phyloP scores from a whole-genome alignment of 1,284 basidiomycete species.

The Paramarasmius palmivorus region DNA sequence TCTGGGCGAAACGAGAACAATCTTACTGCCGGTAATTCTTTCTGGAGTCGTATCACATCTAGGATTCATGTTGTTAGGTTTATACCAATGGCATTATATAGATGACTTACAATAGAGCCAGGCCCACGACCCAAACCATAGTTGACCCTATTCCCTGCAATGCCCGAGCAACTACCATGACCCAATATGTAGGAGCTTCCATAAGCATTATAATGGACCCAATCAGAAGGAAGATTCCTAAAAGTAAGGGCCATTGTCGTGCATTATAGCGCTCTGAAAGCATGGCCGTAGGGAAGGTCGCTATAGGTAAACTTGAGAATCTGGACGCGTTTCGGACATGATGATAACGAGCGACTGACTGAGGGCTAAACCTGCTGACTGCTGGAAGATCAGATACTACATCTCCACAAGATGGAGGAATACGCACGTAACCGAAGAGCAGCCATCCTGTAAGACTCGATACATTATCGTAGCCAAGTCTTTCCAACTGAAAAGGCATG shows the following conservation, averaged over 20 bases:
- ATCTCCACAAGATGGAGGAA: too few relatives aligned
- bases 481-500: conserved; percentile 7
- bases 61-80: conserved; percentile 5
- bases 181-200: conserved; percentile 68
- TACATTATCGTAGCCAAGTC: conserved; percentile 1
- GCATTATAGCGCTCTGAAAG: conserved; percentile 62
- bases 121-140: conserved; percentile 74
- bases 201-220: conserved; percentile 73
- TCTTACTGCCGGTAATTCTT: conserved; percentile 58
- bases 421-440: conserved; percentile 8
- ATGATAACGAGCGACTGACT: conserved; percentile 37
- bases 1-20: conserved; percentile 1
- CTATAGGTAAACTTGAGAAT: conserved; percentile 34
- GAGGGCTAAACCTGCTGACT: conserved; percentile 51
- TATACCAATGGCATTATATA: neutral
- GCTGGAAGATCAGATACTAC: too few relatives aligned
- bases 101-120: conserved; percentile 63
- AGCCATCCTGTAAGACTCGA: conserved; percentile 7
- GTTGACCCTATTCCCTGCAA: conserved; percentile 75
- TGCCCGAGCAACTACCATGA: conserved; percentile 73
- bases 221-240: conserved; percentile 57
- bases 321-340: neutral
- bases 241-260: conserved; percentile 58
- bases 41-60: conserved; percentile 73
- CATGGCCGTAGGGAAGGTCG: conserved; percentile 70